phyloP scores from a whole-genome alignment of 106 monocot species.

The Dendrobium nobile region DNA sequence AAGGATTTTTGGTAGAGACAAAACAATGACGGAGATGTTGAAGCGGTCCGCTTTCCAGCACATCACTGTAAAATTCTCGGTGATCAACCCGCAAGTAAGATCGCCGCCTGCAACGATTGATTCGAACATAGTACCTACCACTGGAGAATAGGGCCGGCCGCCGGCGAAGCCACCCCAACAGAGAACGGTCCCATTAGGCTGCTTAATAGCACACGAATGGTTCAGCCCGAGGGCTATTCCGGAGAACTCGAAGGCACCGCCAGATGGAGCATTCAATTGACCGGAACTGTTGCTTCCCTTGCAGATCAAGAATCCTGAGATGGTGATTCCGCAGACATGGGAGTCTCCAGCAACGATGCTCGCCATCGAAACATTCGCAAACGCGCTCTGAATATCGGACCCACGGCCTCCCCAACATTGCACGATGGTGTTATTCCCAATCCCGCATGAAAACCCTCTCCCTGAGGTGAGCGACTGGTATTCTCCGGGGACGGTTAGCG shows the following conservation, averaged over 20 bases:
- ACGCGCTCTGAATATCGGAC: slow-evolving; percentile 19
- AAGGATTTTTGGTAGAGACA: slow-evolving; percentile 42
- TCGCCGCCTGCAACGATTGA: slow-evolving; percentile 64
- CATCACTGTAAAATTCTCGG: slow-evolving; percentile 42
- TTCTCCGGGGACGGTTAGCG: slow-evolving; percentile 9
- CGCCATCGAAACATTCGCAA: slow-evolving; percentile 34
- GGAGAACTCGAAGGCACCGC: slow-evolving; percentile 27
- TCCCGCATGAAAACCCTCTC: slow-evolving; percentile 60
- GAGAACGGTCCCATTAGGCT: slow-evolving; percentile 36
- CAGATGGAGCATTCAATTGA: slow-evolving; percentile 15
- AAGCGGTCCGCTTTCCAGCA: slow-evolving; percentile 49
- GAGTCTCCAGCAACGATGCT: slow-evolving; percentile 58
- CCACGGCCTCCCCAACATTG: slow-evolving; percentile 46
- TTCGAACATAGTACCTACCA: slow-evolving; percentile 28
- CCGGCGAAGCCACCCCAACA: slow-evolving; percentile 56
- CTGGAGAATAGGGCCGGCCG: slow-evolving; percentile 11
- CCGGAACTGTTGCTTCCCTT: slow-evolving; percentile 38
- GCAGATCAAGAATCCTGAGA: slow-evolving; percentile 34
- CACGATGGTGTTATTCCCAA: slow-evolving; percentile 26
- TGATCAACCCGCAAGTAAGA: slow-evolving; percentile 65
- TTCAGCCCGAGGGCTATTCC: slow-evolving; percentile 46
- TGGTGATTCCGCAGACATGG: slow-evolving; percentile 51
- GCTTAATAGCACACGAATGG: slow-evolving; percentile 60
- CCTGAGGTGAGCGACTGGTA: slow-evolving; percentile 75
- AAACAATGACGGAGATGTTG: slow-evolving; percentile 5